Conservation (phyloP, 108 stramenopile species). For the Nannochloropsis oceanica region DNA sequence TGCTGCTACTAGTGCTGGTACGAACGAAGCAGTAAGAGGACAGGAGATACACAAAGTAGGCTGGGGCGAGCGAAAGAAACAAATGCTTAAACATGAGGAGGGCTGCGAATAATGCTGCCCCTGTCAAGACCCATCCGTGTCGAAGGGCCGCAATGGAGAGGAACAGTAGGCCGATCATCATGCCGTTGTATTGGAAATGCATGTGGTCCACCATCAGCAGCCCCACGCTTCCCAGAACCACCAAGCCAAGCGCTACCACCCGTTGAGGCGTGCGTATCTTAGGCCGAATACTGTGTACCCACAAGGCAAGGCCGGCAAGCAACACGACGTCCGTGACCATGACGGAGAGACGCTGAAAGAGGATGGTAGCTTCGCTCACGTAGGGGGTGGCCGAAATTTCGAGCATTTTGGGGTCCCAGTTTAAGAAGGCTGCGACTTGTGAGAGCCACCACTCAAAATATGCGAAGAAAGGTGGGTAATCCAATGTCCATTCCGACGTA, state of each 20-base stretch:
- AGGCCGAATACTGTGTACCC: background rate
- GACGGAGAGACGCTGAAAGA: slow-evolving; percentile 61
- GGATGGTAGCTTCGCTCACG: slow-evolving; percentile 17
- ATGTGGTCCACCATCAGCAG: slow-evolving; percentile 83
- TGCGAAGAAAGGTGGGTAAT: slow-evolving; percentile 90
- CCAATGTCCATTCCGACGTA: slow-evolving; percentile 72
- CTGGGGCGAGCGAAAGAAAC: slow-evolving; percentile 65
- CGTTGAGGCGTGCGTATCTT: background rate
- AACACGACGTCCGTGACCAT: slow-evolving; percentile 47
- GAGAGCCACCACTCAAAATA: slow-evolving; percentile 61
- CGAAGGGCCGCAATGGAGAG: slow-evolving; percentile 39
- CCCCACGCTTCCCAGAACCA: slow-evolving; percentile 13
- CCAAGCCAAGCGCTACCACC: background rate
- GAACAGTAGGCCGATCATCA: slow-evolving; percentile 68
- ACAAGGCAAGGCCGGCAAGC: slow-evolving; percentile 10
- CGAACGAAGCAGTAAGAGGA: slow-evolving; percentile 47
- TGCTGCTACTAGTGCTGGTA: background rate
- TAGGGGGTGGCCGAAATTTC: background rate
- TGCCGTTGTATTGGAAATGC: slow-evolving; percentile 91
- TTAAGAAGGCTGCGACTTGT: slow-evolving; percentile 26
- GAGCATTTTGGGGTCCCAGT: background rate
- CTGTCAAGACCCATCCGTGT: background rate
- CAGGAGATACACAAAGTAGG: slow-evolving; percentile 65
- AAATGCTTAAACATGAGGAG: slow-evolving; percentile 80
- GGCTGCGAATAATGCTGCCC: slow-evolving; percentile 45